Evolutionary conservation across 257 asterid species (phyloP), one percentile per base, ranked within the genome.

Genomic region (Fraxinus excelsior): DNA sequence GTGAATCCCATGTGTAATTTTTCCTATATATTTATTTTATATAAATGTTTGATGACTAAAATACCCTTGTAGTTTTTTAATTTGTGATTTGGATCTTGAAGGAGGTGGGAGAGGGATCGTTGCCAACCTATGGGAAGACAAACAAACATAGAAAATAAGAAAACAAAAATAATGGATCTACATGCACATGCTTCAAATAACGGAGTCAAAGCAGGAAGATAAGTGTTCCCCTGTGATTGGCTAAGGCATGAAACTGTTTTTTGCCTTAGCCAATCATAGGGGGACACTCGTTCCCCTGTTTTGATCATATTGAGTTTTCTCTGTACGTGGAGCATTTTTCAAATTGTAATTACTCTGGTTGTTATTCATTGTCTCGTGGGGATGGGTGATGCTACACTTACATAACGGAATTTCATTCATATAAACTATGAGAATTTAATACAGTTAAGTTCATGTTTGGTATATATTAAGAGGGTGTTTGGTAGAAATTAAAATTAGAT

Each of bases 161-260:
- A n/a, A n/a, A n/a, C n/a, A n/a, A n/a, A n/a, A 18, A 12, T 9
- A 78, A 4, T 73, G 72, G 85, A 80, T 87, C 86, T 46, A 84
- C 35, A 23, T 67, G 77, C 91, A 82, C 82, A 80, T 79, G 88
- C 35, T 35, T 74, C 31, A 74, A 82, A 75, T 29, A 29, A 29
- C 32, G 2, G 2, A 29, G 32, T 29, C 32, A 29, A 29, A 29
- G 2, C 32, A 28, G 32, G 32, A 3, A 2, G 32, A 2, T 29
- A 29, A 0, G 32, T 29, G 32, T 29, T 3, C 32, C 32, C 4
- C 5, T 31, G 34, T 31, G 34, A 31, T 31, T 31, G 34, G 34
- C 34, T 31, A 31, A 31, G 34, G 34, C 34, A 31, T 0, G 0
- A 31, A 31, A 31, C 34, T 3, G 3, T 31, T 31, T 31, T 3